These are phyloP conservation scores for Fonsecaea multimorphosa DNA, from an alignment of 2,329 filamentous ascomycete genomes.

Conservation along the genomic window DNA sequence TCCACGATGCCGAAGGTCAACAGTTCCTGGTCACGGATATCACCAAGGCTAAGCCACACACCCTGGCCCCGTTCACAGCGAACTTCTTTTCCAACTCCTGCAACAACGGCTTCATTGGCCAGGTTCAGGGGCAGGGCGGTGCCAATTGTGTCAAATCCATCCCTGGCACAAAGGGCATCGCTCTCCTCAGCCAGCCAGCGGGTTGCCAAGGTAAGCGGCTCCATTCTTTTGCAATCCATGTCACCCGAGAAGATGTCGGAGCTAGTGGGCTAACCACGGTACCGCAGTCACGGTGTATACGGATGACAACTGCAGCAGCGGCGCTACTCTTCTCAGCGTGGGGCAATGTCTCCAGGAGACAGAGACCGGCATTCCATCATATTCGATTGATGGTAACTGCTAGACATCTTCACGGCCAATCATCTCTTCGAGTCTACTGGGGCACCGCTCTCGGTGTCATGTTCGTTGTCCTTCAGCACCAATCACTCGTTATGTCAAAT, in stretches of 20 bases:
- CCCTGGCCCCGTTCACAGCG: not conserved
- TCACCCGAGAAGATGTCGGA: not conserved
- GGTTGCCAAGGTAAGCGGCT: not conserved
- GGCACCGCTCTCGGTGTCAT: not conserved
- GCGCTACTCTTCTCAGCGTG: not conserved
- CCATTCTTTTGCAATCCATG: too few species aligned
- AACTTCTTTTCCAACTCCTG: not conserved
- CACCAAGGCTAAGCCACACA: not conserved
- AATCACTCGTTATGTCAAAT: not conserved
- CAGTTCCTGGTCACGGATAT: not conserved
- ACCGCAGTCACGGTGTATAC: not conserved
- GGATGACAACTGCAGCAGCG: not conserved
- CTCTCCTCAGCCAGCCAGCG: not conserved
- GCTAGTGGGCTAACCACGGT: not conserved
- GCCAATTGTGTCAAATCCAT: not conserved
- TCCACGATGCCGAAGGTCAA: not conserved
- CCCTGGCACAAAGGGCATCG: not conserved
- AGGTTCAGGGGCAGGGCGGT: not conserved
- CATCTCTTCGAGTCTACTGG: not conserved
- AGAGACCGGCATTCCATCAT: not conserved
- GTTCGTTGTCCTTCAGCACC: not conserved
- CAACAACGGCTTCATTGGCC: not conserved
- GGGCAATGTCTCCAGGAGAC: not conserved
- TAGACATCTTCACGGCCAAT: not conserved
- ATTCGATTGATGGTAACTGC: not conserved